Evolutionary conservation across 1,284 basidiomycete species (phyloP), one percentile per base, ranked within the genome.

Genomic region (Rhodotorula glutinis): DNA sequence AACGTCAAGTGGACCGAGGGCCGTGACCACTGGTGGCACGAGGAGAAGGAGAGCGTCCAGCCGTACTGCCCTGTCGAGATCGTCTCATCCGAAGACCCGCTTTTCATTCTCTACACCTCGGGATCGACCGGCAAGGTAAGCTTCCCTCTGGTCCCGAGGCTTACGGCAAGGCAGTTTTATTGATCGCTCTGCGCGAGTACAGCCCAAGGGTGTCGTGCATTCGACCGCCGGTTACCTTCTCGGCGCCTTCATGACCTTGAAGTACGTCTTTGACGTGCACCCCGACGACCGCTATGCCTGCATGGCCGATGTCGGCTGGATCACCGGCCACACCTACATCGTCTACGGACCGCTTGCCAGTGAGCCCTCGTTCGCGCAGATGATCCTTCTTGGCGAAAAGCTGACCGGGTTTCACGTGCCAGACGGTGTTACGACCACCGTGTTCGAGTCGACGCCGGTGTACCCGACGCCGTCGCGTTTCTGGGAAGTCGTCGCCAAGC

Each of bases 221-320:
- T 89, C 90, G 60, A 95, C 92, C 23, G 94, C 83, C n/a, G 94
- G 80, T 54, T 81, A 81, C 76, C 73, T 81, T 17, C 77, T 81
- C 54, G 80, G 80, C 53, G 79, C 80, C 4, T 77, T 79, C 40
- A 75, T 81, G 68, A 81, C 80, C 1, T 73, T 80, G 67, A 97
- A 97, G 82, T 90, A 91, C 80, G 91, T 97, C 71, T 98, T 98
- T 76, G 96, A 98, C 78, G 86, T 97, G 40, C 96, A 98, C 80
- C 86, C 88, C 21, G 76, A 79, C 44, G 80, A 81, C 71, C 76
- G 76, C 74, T 98, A 95, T 79, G 95, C 90, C 9, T 98, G 96
- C 83, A 95, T 98, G 94, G 95, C 95, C 70, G 95, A 98, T 78
- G 86, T 98, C 65, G 95, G 95, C 76, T 98, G 95, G 95, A 97